Base-by-base conservation (phyloP, 345 rosid species). In the Eucalyptus erythrocorys region DNA sequence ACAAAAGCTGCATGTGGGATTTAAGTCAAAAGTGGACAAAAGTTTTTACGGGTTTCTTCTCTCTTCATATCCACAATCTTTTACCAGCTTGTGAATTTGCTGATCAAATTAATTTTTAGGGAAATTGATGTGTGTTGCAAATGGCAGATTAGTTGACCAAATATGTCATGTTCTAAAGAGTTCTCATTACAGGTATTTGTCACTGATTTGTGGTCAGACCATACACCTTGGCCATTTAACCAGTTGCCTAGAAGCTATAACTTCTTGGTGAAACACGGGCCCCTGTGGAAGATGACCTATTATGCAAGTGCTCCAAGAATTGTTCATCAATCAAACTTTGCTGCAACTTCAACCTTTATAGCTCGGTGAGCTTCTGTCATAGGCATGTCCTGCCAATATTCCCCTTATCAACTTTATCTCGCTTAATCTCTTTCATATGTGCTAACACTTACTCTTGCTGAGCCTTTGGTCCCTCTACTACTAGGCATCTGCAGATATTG, bases 171-270 rank as follows among this genome's bases (percentile, higher is more conserved):
- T 55, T 42, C 7, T 86, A 89, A 93, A 92, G 94, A 92, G 92
- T 94, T 93, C 42, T 53, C 90, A 90, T 89, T 53, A 92, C 98
- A 98, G 99, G 99, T 98, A 87, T 98, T 94, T 91, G 93, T 98
- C 88, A 96, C 99, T 80, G 99, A 98, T 93, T 94, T 98, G 87
- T 98, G 99, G 99, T 89, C 99, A 47, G 99, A 97, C 89, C 99
- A 98, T 90, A 97, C 99, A 0, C 99, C 99, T 48, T 98, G 99
- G 99, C 99, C 99, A 7, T 98, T 98, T 90, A 97, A 98, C 92
- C 99, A 98, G 91, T 93, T 98, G 88, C 99, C 99, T 11, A 94
- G 96, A 88, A 98, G 98, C 93, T 98, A 98, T 89, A 98, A 95
- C 90, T 98, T 98, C 94, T 91, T 98, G 92, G 99, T 98, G 66